These are phyloP conservation scores for Pichia phayaonensis DNA, from an alignment of 805 yeast species.

Conservation along the genomic window DNA sequence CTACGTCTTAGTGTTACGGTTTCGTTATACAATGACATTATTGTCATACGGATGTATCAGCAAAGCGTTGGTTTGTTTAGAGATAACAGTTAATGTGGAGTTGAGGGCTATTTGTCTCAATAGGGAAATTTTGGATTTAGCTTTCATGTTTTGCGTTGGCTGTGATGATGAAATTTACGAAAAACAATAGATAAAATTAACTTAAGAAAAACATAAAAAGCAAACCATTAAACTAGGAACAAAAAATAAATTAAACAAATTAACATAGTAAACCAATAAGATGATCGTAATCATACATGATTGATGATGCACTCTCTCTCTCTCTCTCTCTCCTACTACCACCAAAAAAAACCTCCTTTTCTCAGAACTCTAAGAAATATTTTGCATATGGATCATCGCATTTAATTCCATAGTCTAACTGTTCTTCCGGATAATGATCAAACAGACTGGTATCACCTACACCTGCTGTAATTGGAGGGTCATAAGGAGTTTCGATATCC, in stretches of 20 bases:
- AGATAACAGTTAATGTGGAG: too few relatives aligned
- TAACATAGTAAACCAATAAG: not conserved
- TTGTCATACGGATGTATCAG: too few relatives aligned
- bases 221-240: not conserved
- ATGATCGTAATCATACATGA: not conserved
- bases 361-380: slow-evolving; percentile 26
- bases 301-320: too few relatives aligned
- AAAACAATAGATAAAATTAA: too few relatives aligned
- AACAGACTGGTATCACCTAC: slow-evolving; percentile 58
- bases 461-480: slow-evolving; percentile 56
- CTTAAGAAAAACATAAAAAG: too few relatives aligned
- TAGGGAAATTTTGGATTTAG: not conserved
- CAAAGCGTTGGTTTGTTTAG: too few relatives aligned
- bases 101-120: too few relatives aligned
- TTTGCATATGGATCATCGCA: slow-evolving; percentile 38
- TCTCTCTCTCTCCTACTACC: not conserved
- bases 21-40: not conserved
- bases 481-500: slow-evolving; percentile 58
- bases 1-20: not conserved
- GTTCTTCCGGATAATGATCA: slow-evolving; percentile 74
- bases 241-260: not conserved
- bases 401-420: slow-evolving; percentile 71
- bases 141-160: too few relatives aligned
- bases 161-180: too few relatives aligned
- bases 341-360: too few relatives aligned